Base-by-base conservation (phyloP, 2,329 filamentous ascomycete genomes). In the Xylariaceae sp. region DNA sequence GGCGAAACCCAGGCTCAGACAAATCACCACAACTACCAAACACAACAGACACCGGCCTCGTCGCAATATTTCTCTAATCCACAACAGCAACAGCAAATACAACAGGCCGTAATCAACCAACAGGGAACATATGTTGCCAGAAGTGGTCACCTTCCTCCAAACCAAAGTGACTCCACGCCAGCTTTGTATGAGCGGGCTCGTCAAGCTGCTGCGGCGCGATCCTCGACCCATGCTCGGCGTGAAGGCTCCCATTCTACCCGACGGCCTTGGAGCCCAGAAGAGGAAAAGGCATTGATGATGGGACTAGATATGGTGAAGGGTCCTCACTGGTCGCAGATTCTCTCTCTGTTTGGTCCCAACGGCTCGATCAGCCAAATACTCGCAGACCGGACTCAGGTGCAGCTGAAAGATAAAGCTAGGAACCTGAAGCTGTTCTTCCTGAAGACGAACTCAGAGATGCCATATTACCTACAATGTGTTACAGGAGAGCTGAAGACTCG, bases 361-460 rank as follows among this genome's bases (percentile, higher is more conserved):
- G 92, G 92, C 4, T 88, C 87, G 0, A 84, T 93, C 23, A 92
- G 86, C 51, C 88, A 93, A 67, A 88, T 93, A 23, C 80, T 96
- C 17, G 93, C 92, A 67, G 92, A 96, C 71, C 83, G 91, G 39
- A 95, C 92, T 50, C 91, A 96, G 70, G 92, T 96, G 0, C 92
- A 96, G 71, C 79, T 96, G 10, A 96, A 96, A 73, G 91, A 96
- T 71, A 96, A 96, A 74, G 91, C 91, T 0, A 82, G 91, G 53
- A 96, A 96, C 65, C 75, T 96, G 53, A 96, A 96, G 73, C 76
- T 96, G 0, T 96, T 94, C 76, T 96, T 96, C 74, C 77, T 96
- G 56, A 96, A 96, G 77, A 93, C 88, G 15, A 90, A 90, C 55
- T 92, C 91, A 4, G 92, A 96, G 69, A 92, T 96, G 72, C 92